These are phyloP conservation scores for Salix arbutifolia DNA, from an alignment of 345 rosid genomes.

Conservation along the genomic window DNA sequence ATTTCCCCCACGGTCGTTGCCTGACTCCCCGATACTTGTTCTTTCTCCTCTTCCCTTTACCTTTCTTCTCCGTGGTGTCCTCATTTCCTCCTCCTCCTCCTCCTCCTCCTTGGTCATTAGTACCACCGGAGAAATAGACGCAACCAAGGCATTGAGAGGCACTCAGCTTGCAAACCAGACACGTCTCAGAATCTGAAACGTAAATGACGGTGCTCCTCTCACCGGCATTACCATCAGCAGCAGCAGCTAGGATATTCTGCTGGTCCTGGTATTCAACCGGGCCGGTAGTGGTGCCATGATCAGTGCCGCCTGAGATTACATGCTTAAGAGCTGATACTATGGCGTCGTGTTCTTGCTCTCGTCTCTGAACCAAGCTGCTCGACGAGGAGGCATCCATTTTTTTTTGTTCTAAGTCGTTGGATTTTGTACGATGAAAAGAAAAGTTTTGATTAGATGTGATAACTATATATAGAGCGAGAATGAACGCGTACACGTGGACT, in stretches of 20 bases:
- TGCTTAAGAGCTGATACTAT: constrained; percentile 27
- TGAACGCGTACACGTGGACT: no score
- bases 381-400: no score
- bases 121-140: not conserved
- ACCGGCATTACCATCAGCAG: not conserved
- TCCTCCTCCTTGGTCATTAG: not conserved
- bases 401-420: no score
- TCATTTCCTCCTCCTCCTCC: not conserved
- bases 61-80: no score
- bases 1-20: constrained; percentile 40
- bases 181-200: constrained; percentile 6
- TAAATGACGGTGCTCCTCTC: not conserved
- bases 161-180: constrained; percentile 14
- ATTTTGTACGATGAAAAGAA: no score
- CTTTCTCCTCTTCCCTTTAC: constrained; percentile 6
- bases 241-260: not conserved
- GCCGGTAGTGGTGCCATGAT: not conserved
- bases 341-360: constrained; percentile 16
- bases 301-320: constrained; percentile 15
- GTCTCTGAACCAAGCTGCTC: no score
- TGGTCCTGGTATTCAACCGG: not conserved
- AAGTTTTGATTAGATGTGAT: no score
- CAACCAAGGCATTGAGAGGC: constrained; percentile 8
- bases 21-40: constrained; percentile 35
- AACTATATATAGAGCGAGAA: no score